phyloP scores from a whole-genome alignment of 352 stramenopile genomes.

The Phytophthora pseudosyringae region DNA sequence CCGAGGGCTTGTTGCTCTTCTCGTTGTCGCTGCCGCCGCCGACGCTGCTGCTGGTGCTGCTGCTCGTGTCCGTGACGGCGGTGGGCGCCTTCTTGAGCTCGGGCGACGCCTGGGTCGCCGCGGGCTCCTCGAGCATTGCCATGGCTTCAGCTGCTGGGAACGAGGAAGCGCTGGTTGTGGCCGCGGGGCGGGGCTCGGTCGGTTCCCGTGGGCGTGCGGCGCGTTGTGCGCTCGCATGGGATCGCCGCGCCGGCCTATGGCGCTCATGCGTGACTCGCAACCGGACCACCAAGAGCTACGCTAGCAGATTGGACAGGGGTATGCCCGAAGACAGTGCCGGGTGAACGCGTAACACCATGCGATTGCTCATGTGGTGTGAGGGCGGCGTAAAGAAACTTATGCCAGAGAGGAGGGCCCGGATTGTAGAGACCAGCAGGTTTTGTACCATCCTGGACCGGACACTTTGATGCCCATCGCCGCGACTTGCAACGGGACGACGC shows the following conservation, averaged over 20 bases:
- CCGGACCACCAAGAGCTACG: slow-evolving; percentile 17
- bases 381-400: neutral
- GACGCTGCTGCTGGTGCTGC: slow-evolving; percentile 22
- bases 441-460: slow-evolving; percentile 10
- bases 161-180: slow-evolving; percentile 33
- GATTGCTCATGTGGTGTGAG: slow-evolving; percentile 2
- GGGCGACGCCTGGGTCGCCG: slow-evolving; percentile 9
- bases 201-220: neutral
- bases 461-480: slow-evolving; percentile 19
- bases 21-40: slow-evolving; percentile 25
- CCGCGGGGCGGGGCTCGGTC: slow-evolving; percentile 1
- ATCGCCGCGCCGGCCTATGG: slow-evolving; percentile 19
- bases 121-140: slow-evolving; percentile 22
- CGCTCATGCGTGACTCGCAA: slow-evolving; percentile 31
- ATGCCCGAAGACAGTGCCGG: slow-evolving; percentile 1
- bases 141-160: slow-evolving; percentile 26
- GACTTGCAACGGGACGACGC: slow-evolving; percentile 15
- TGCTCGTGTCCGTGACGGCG: slow-evolving; percentile 37
- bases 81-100: slow-evolving; percentile 34
- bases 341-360: neutral
- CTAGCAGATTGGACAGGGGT: slow-evolving; percentile 16
- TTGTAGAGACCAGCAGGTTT: slow-evolving; percentile 23
- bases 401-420: slow-evolving; percentile 1
- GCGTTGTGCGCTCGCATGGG: slow-evolving; percentile 35
- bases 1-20: slow-evolving; percentile 20